Base-by-base conservation (phyloP, 140 eudicot genomes). In the Ambrosia hybrid region DNA sequence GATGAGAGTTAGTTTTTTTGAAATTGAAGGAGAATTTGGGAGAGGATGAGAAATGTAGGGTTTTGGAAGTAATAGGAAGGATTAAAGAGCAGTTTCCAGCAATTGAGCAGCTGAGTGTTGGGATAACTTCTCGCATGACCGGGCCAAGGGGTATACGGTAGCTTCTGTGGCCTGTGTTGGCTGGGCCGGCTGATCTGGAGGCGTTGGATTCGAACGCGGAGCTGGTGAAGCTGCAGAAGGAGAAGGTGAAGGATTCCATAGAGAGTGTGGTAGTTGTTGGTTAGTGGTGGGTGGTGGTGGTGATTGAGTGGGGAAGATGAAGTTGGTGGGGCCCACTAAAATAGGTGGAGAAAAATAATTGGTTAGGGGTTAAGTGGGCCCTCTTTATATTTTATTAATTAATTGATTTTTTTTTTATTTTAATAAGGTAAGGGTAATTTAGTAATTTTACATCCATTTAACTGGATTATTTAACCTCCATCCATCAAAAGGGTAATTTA, bases 131-230 rank as follows among this genome's bases (percentile, higher is more conserved):
- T 87, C 88, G 9, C 88, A 83, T 53, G 96, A 79, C 21, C 83
- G 96, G 74, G 91, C 89, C 3, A 87, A 90, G 79, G 96, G 96
- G 0, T 90, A 72, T 39, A 71, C 83, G 45, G 79, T 90, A 1
- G 84, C 76, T 51, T 90, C 91, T 2, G 60, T 87, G 21, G 95
- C n/a, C 86, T 16, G 79, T 85, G 16, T 83, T 87, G 46, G 60
- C 76, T 11, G 88, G 90, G 3, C 84, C 89, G 6, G 66, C 67
- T 30, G 91, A 81, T 10, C 43, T 87, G 84, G 89, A 84, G 13
- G 84, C 67, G 5, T 49, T 86, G 78, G 92, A 78, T 21, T 56
- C 80, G 8, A 72, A 82, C 59, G 14, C 55, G 72, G 88, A 82
- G 80, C 14, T 51, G 17, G 83, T 71, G 26, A 73, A 76, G 5